These are phyloP conservation scores for Thermothielavioides terrestris DNA, from an alignment of 495 filamentous ascomycete genomes.

Conservation along the genomic window DNA sequence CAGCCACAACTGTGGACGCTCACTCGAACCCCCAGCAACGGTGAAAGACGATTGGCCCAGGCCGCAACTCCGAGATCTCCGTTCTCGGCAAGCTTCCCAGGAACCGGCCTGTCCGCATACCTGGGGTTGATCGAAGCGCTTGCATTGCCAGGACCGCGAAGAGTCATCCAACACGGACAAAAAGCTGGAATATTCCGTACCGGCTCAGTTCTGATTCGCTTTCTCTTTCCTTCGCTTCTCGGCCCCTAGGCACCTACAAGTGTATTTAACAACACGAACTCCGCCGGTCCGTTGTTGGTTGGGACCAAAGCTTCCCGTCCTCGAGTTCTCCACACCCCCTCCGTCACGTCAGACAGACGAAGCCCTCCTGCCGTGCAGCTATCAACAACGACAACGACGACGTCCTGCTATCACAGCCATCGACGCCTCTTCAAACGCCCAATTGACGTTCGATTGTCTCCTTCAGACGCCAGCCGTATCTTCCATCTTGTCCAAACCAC, in stretches of 20 bases:
- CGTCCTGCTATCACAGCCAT: not conserved
- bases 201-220: not conserved
- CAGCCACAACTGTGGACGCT: constrained; percentile 4
- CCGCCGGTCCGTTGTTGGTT: too few relatives aligned
- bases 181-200: too few relatives aligned
- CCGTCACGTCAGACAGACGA: not conserved
- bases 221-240: not conserved
- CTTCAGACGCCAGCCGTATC: too few relatives aligned
- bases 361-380: not conserved
- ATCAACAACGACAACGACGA: too few relatives aligned
- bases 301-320: not conserved
- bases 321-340: too few relatives aligned
- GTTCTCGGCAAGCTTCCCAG: constrained; percentile 27
- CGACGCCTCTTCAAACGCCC: not conserved
- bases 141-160: constrained; percentile 1
- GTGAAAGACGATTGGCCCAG: constrained; percentile 31
- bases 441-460: not conserved
- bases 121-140: constrained; percentile 3
- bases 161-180: constrained; percentile 19
- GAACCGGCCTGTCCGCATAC: constrained; percentile 3
- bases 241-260: too few relatives aligned
- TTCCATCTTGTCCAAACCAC: too few relatives aligned
- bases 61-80: constrained; percentile 21
- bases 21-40: constrained; percentile 11
- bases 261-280: too few relatives aligned